These are phyloP conservation scores for Citrus medica DNA, from an alignment of 345 rosid species.

Conservation along the genomic window DNA sequence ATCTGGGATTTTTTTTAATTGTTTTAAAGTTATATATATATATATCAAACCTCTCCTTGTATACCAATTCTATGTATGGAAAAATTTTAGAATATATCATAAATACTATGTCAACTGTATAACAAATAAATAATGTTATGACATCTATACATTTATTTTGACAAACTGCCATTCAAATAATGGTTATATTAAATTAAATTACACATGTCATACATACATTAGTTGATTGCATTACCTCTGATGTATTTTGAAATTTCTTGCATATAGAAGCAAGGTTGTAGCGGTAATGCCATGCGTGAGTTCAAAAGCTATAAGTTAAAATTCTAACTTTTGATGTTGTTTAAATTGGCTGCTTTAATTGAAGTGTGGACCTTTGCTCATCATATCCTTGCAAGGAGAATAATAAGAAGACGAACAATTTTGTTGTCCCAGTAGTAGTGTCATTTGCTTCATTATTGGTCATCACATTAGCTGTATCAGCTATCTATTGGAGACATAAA, in stretches of 20 bases:
- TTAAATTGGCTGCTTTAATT: background rate
- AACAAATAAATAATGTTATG: too few species aligned
- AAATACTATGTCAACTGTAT: rapidly evolving
- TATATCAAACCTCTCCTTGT: too few species aligned
- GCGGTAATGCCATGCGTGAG: background rate
- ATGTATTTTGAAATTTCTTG: too few species aligned
- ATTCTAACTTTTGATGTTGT: background rate
- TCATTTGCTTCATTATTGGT: conserved; percentile 6
- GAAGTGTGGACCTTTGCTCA: conserved; percentile 21
- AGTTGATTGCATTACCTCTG: too few species aligned
- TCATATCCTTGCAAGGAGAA: conserved; percentile 9
- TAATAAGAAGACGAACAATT: conserved; percentile 6
- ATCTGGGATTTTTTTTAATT: background rate
- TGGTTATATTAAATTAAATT: too few species aligned
- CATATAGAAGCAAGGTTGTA: background rate
- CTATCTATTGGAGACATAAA: conserved; percentile 5
- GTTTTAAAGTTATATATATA: too few species aligned
- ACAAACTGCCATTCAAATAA: rapidly evolving
- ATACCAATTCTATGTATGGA: too few species aligned
- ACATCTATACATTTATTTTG: rapidly evolving
- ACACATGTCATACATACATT: too few species aligned
- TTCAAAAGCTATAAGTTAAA: background rate
- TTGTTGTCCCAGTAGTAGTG: conserved; percentile 16
- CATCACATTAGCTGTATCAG: background rate
- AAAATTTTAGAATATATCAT: too few species aligned